Conservation (phyloP, 2,329 filamentous ascomycete genomes). For the Ceratocystis colombiana region DNA sequence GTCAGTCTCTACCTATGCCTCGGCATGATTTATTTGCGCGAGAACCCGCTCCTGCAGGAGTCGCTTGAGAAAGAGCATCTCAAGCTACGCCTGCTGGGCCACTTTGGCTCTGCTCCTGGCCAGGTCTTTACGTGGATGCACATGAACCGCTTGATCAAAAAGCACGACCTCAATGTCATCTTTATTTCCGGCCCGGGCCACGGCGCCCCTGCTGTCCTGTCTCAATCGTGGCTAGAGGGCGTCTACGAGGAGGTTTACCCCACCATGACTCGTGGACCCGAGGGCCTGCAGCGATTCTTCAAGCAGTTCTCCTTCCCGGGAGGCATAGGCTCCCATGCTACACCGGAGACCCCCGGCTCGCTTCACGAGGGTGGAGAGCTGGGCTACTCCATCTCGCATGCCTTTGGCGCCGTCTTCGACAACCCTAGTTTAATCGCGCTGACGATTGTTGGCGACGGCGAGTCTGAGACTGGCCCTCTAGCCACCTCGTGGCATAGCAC, state of each 20-base stretch:
- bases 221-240: slow-evolving; percentile 67
- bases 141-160: slow-evolving; percentile 73
- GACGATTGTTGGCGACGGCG: slow-evolving; percentile 71
- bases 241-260: slow-evolving; percentile 70
- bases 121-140: slow-evolving; percentile 75
- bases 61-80: slow-evolving; percentile 59
- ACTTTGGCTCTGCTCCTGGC: slow-evolving; percentile 71
- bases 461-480: slow-evolving; percentile 69
- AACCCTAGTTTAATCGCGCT: slow-evolving; percentile 63
- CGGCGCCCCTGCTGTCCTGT: slow-evolving; percentile 64
- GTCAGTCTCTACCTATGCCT: slow-evolving; percentile 65
- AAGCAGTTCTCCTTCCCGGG: slow-evolving; percentile 76
- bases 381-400: slow-evolving; percentile 70
- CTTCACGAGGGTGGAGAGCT: slow-evolving; percentile 73
- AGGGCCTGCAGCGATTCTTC: slow-evolving; percentile 66
- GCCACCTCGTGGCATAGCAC: slow-evolving; percentile 74
- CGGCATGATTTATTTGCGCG: slow-evolving; percentile 69
- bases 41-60: slow-evolving; percentile 62
- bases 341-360: slow-evolving; percentile 66
- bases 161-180: slow-evolving; percentile 61
- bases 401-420: slow-evolving; percentile 68
- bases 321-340: slow-evolving; percentile 67
- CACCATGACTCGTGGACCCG: slow-evolving; percentile 56
- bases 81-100: slow-evolving; percentile 63
- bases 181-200: slow-evolving; percentile 71